phyloP scores from a whole-genome alignment of 139 green algal species.

The Chlamydomonas schloesseri region DNA sequence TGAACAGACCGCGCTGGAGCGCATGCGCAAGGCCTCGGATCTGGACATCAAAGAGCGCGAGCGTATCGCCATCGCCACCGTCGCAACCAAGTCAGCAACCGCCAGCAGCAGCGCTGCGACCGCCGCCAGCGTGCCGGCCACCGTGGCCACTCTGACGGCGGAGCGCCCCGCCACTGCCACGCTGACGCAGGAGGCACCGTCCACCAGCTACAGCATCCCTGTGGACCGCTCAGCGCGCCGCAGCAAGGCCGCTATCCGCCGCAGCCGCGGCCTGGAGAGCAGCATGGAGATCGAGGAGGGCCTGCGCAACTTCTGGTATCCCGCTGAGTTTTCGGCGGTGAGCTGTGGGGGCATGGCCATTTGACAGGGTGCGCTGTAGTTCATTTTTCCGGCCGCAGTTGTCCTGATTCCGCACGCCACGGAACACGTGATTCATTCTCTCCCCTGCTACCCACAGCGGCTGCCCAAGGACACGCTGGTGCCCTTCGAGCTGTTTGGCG shows the following conservation, averaged over 20 bases:
- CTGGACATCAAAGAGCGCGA: no score
- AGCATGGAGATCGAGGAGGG: conserved; percentile 69
- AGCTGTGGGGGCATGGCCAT: no score
- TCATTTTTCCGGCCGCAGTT: no score
- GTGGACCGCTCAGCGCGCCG: conserved; percentile 4
- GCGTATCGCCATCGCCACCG: background rate
- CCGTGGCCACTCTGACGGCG: background rate
- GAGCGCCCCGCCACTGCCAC: conserved; percentile 6
- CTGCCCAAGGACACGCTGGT: conserved; percentile 67
- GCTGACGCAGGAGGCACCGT: background rate
- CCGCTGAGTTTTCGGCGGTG: conserved; percentile 67
- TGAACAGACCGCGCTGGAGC: conserved; percentile 31
- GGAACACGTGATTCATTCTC: no score
- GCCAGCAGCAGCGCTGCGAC: background rate
- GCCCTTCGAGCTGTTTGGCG: conserved; percentile 94
- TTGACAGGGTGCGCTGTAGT: no score
- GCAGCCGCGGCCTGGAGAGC: conserved; percentile 61
- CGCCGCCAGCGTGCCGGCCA: no score
- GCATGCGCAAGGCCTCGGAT: background rate
- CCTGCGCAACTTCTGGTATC: conserved; percentile 84
- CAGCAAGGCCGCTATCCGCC: background rate
- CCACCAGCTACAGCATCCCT: background rate
- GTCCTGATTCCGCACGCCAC: no score
- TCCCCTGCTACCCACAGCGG: no score
- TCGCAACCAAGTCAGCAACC: background rate